Conservation (phyloP, 768 basidiomycete genomes). For the Xerocomus spinulosus region DNA sequence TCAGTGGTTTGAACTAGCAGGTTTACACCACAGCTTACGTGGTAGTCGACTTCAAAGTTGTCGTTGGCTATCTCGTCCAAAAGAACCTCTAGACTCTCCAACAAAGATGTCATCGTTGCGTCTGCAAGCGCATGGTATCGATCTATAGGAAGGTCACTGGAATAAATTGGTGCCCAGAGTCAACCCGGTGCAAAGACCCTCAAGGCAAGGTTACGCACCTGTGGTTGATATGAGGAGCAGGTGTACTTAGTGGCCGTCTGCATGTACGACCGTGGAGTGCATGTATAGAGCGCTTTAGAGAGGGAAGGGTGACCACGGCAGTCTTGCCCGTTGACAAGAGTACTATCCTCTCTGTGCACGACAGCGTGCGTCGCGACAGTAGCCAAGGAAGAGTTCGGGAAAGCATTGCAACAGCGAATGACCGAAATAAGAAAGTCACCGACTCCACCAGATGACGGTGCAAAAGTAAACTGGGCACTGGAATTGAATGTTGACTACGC, state of each 20-base stretch:
- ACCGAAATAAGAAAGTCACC: neutral
- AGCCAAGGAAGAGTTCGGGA: constrained; percentile 15
- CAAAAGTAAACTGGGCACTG: neutral
- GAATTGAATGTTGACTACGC: neutral
- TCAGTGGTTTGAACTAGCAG: constrained; percentile 4
- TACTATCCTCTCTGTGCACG: neutral
- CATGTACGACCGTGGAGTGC: constrained; percentile 4
- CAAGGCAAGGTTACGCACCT: constrained; percentile 38
- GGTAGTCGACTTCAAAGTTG: constrained; percentile 82
- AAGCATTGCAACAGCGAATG: constrained; percentile 12
- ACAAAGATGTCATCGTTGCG: constrained; percentile 66
- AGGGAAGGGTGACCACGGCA: neutral
- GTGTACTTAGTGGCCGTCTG: constrained; percentile 39
- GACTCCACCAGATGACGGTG: neutral
- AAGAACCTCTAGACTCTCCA: constrained; percentile 69
- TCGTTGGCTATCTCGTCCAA: constrained; percentile 56
- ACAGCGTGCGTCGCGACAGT: constrained; percentile 7
- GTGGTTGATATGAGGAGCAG: constrained; percentile 51
- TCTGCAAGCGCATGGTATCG: constrained; percentile 73
- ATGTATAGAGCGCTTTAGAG: neutral
- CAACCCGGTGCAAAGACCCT: neutral
- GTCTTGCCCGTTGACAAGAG: constrained; percentile 6
- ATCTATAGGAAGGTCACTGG: constrained; percentile 53
- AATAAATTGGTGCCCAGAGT: too few relatives aligned
- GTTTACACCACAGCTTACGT: constrained; percentile 46